A percentile compares a stretch with the other conserved stretches of the same genome.
These are phyloP conservation scores for Candolleomyces efflorescens DNA, from an alignment of 768 basidiomycete species.

Conservation along the genomic window DNA sequence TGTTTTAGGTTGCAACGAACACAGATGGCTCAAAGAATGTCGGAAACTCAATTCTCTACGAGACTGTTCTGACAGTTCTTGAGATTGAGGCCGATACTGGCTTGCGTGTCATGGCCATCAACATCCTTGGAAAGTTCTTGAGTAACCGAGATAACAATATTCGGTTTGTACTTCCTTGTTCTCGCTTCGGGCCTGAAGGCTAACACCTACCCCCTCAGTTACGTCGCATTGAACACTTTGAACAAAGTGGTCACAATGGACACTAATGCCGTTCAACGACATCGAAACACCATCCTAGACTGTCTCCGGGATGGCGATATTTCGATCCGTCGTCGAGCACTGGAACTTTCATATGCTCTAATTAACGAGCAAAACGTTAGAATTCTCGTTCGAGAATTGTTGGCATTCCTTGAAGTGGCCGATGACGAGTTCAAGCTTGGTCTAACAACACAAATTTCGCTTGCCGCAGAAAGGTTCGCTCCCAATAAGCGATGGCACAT, in stretches of 20 bases:
- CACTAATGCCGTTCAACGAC: constrained; percentile 96
- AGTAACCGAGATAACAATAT: constrained; percentile 99
- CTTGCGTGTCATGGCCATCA: constrained; percentile 98
- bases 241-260: constrained; percentile 98
- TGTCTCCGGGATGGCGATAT: constrained; percentile 99
- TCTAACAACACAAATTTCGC: constrained; percentile 95
- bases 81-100: constrained; percentile 98
- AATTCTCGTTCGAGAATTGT: constrained; percentile 84
- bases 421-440: constrained; percentile 99
- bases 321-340: constrained; percentile 92
- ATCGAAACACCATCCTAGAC: constrained; percentile 97
- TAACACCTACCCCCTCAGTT: constrained; percentile 44
- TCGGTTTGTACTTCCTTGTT: constrained; percentile 50
- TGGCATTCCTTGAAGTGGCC: constrained; percentile 96
- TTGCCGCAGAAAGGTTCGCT: constrained; percentile 94
- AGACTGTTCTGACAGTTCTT: constrained; percentile 92
- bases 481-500: constrained; percentile 99
- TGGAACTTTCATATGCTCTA: constrained; percentile 95
- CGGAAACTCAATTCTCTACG: constrained; percentile 96
- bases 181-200: background rate
- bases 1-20: constrained; percentile 88
- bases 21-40: constrained; percentile 98
- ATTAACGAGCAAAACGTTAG: constrained; percentile 95
- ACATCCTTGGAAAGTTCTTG: constrained; percentile 97
- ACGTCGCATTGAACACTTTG: constrained; percentile 95